Evolutionary conservation across 2,329 filamentous ascomycete species (phyloP), one percentile per base, ranked within the genome.

Genomic region (Aspergillus phoenicis): DNA sequence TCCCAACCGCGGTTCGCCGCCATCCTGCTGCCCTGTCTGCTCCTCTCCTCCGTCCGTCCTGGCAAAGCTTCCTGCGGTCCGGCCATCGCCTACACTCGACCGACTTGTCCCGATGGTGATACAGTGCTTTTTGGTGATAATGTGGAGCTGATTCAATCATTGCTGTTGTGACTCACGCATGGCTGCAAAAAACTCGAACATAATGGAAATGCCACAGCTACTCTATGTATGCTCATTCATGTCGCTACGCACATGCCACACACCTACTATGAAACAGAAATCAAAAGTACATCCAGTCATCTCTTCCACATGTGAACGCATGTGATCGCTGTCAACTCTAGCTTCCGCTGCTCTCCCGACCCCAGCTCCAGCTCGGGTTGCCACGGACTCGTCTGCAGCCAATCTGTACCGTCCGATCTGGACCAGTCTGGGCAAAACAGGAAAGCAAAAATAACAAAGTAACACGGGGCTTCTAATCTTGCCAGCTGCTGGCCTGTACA

Each of bases 1-100:
- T 58, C 41, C 60, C 63, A 60, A 41, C 65, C 65, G 65, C 65
- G 65, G 65, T 57, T 62, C 47, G 33, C 54, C 26, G 17, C 20
- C 24, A 17, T 53, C 22, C 20, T 8, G 8, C 11, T 52, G 24
- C 45, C 39, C n/a, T 48, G 28, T 17, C 41, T 17, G 11, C 38
- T 49, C 17, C 33, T 20, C 33, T 38, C 20, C 38, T 24, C 39
- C 22, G 52, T 28, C 49, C 11, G 8, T 20, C 13, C 36, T 53
- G 52, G 33, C 10, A 10, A 36, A 51, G 47, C 36, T 26, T 38
- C 17, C 20, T 52, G 20, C 36, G 13, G 15, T 26, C 36, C 20
- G 15, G 11, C 5, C 52, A 22, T 15, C 13, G 36, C 39, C 41
- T 45, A 22, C 7, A 20, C 41, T 20, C 4, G 41, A 51, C 47